Conservation (phyloP, 1,284 basidiomycete species). For the Pseudomicrostroma phylloplanum region DNA sequence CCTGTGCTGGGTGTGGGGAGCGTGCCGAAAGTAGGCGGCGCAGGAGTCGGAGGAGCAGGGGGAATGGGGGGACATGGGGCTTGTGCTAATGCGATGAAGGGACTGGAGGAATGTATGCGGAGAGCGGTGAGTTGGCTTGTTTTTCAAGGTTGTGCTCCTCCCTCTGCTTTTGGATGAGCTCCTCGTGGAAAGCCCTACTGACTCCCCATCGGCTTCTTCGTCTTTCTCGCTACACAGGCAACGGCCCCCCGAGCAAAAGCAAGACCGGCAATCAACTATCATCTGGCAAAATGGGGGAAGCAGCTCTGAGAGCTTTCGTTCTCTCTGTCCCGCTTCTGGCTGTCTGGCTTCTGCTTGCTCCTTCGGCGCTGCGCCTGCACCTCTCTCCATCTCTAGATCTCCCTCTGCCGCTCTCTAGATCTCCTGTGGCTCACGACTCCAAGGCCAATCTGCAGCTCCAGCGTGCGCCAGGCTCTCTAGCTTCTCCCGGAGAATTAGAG, state of each 20-base stretch:
- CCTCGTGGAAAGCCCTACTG: neutral
- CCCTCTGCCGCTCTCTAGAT: no score
- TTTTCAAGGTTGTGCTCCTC: neutral
- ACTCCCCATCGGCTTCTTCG: neutral
- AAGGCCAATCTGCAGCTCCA: no score
- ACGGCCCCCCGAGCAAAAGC: neutral
- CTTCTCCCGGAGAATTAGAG: no score
- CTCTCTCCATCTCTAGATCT: no score
- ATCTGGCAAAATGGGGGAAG: neutral
- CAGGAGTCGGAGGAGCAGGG: neutral
- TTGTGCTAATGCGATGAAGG: neutral
- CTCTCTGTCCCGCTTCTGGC: no score
- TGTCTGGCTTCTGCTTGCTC: no score
- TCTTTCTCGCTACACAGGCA: neutral
- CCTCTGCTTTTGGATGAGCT: neutral
- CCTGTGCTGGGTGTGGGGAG: neutral
- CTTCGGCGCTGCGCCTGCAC: no score
- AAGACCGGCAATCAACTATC: neutral
- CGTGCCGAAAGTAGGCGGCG: neutral
- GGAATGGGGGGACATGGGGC: neutral
- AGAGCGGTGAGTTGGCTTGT: neutral
- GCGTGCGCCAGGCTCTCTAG: no score
- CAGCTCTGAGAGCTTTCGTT: neutral
- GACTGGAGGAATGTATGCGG: conserved; percentile 1
- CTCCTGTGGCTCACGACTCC: no score